Conservation (phyloP, 1,139 yeast species). For the Diutina rugosa region DNA sequence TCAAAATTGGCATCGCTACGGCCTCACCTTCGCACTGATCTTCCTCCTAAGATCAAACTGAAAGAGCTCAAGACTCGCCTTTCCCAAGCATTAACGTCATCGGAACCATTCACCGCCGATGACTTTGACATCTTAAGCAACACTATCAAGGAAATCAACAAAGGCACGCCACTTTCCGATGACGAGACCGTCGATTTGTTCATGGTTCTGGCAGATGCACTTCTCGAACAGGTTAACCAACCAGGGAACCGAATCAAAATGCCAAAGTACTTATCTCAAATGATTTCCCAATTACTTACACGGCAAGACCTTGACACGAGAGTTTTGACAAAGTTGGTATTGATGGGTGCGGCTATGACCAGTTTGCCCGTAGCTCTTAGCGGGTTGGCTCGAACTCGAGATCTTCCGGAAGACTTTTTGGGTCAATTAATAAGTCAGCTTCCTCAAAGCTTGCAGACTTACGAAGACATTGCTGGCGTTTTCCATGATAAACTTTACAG, state of each 20-base stretch:
- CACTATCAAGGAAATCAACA: not conserved
- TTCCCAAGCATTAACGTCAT: not conserved
- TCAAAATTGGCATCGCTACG: not conserved
- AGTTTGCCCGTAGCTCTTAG: not conserved
- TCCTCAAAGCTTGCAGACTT: not conserved
- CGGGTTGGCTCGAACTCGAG: not conserved
- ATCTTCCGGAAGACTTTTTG: not conserved
- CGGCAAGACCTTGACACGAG: not conserved
- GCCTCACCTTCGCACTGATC: not conserved
- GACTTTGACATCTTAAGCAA: not conserved
- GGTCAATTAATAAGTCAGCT: not conserved
- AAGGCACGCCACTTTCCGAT: not conserved
- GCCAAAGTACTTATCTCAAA: not conserved
- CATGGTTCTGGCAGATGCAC: not conserved
- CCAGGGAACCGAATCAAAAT: not conserved
- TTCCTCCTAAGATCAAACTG: slow-evolving; percentile 1
- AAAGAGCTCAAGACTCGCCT: not conserved
- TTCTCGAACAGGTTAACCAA: not conserved
- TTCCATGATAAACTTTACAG: not conserved
- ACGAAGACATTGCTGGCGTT: not conserved
- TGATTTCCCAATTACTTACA: not conserved
- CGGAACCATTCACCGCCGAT: not conserved
- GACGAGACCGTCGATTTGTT: not conserved
- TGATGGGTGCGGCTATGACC: not conserved
- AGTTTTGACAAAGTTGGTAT: not conserved